Evolutionary conservation across 257 asterid species (phyloP).

Genomic region (Solanum medicagineum): DNA sequence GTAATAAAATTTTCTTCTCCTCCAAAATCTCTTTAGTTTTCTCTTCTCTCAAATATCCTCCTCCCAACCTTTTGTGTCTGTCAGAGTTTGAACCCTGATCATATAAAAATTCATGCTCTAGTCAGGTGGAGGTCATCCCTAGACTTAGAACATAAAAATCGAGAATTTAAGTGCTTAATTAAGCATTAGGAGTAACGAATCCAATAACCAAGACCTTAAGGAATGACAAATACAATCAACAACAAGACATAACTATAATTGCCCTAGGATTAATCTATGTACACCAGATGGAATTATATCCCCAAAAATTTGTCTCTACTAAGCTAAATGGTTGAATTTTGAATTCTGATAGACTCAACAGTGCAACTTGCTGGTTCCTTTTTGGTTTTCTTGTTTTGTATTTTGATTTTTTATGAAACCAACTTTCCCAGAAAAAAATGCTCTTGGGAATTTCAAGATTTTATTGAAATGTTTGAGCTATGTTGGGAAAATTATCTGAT

Average conservation of each 20-base stretch:
- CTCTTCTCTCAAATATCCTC: no score
- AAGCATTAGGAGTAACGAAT: background rate
- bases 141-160: background rate
- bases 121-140: background rate
- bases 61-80: constrained; percentile 1
- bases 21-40: no score
- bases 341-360: constrained; percentile 18
- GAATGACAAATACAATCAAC: constrained; percentile 7
- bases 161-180: background rate
- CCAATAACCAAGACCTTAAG: background rate
- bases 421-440: background rate
- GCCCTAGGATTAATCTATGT: constrained; percentile 35
- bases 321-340: constrained; percentile 41
- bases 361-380: background rate
- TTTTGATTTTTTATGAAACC: background rate
- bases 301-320: constrained; percentile 45
- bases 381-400: background rate
- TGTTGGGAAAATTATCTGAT: background rate
- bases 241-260: background rate
- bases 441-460: background rate
- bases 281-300: constrained; percentile 57
- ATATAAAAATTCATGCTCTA: background rate
- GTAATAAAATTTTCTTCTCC: no score
- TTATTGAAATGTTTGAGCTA: background rate
- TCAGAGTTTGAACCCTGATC: background rate